These are phyloP conservation scores for Bolboschoenus planiculmis DNA, from an alignment of 176 grass and related monocot genomes.

Conservation along the genomic window DNA sequence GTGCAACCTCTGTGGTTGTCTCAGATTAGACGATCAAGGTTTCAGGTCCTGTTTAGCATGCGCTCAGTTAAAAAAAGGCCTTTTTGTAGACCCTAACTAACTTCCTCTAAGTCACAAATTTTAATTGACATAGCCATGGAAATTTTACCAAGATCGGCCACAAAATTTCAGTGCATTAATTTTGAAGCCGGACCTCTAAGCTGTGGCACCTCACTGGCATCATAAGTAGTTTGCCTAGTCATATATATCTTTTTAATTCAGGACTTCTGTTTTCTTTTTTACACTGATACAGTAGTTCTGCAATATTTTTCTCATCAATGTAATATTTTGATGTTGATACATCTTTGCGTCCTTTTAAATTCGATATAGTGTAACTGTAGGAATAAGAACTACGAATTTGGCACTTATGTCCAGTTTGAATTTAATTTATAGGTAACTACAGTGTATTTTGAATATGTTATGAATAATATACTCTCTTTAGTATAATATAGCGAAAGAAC, in stretches of 20 bases:
- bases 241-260: not conserved
- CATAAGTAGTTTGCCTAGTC: no score
- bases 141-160: no score
- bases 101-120: no score
- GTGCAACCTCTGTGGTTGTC: not conserved
- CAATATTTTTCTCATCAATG: no score
- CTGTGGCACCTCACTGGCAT: no score
- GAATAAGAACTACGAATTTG: not conserved
- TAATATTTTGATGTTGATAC: not conserved
- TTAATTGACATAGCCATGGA: no score
- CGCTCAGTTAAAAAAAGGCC: not conserved
- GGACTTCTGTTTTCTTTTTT: no score
- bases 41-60: not conserved
- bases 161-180: no score
- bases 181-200: no score
- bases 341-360: not conserved
- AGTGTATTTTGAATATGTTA: not conserved
- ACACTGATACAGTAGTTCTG: no score
- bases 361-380: not conserved
- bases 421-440: not conserved
- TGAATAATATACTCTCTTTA: not conserved
- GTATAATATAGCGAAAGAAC: not conserved
- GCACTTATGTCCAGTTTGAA: not conserved
- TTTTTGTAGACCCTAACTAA: not conserved
- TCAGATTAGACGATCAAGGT: not conserved